These are phyloP conservation scores for Sclerotinia spermophila DNA, from an alignment of 2,329 filamentous ascomycete species.

Conservation along the genomic window DNA sequence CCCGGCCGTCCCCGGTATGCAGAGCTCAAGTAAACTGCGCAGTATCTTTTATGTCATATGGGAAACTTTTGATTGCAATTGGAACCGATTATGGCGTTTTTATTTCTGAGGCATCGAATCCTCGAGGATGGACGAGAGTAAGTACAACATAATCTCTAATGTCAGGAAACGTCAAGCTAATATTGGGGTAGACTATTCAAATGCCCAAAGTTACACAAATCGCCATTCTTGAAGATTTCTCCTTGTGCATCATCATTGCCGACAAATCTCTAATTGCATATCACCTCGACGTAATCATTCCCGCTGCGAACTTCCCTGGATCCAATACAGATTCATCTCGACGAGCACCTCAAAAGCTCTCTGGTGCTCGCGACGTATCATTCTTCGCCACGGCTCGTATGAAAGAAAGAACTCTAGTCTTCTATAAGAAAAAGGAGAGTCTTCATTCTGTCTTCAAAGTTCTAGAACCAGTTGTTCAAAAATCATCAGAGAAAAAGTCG, in stretches of 20 bases:
- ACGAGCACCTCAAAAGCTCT: conserved; percentile 86
- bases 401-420: conserved; percentile 92
- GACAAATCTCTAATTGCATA: conserved; percentile 92
- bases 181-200: conserved; percentile 62
- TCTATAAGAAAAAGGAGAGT: conserved; percentile 95
- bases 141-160: conserved; percentile 37
- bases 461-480: conserved; percentile 91
- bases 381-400: conserved; percentile 96
- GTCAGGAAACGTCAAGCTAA: conserved; percentile 21
- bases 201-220: conserved; percentile 79
- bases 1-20: conserved; percentile 73
- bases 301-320: conserved; percentile 57
- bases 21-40: conserved; percentile 88
- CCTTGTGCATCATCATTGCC: conserved; percentile 83
- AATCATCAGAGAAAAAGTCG: conserved; percentile 78
- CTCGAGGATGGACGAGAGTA: conserved; percentile 86
- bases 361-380: conserved; percentile 82
- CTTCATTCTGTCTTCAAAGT: conserved; percentile 95
- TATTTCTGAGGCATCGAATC: conserved; percentile 82
- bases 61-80: conserved; percentile 84
- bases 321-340: conserved; percentile 68
- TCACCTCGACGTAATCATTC: conserved; percentile 79
- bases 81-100: conserved; percentile 95
- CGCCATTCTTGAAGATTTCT: conserved; percentile 92
- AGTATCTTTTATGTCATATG: conserved; percentile 79